Base-by-base conservation (phyloP, 345 rosid species). In the Rhizophora mangle region DNA sequence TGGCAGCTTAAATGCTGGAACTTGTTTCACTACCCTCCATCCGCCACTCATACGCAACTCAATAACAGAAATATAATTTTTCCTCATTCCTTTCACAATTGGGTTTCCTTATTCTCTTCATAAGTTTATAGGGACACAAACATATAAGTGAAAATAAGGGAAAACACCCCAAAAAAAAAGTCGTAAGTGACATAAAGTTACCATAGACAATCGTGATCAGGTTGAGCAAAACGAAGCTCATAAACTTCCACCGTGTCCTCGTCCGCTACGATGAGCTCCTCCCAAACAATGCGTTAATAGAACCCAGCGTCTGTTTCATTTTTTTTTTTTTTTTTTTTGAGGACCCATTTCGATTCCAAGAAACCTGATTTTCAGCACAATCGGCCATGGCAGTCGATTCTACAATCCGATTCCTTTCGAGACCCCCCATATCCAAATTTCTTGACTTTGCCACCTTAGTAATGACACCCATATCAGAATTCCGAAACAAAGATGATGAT, bases 161-260 rank as follows among this genome's bases (percentile, higher is more conserved):
- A 19, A 36, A 68, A 39, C 2, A 6, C 0, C 13, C 29, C 10
- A 19, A 2, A 34, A 27, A 15, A 7, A 30, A 24, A 27, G 27
- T 20, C 2, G 0, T 1, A 31, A 21, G 29, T 10, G 36, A 49
- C 3, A 24, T 24, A 61, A 37, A 68, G 80, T 32, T 78, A 82
- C 90, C 90, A 70, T 76, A 84, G 60, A 87, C 76, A 58, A 83
- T 39, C 31, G 96, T 78, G 63, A 84, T 65, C 64, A 71, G 76
- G 65, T 87, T 89, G 66, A 87, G 90, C 71, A 87, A 62, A 65
- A 84, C 21, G 64, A 87, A 69, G 72, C 90, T 84, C 79, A 82
- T 74, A 31, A 82, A 77, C 78, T 78, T 86, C 62, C 52, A 78
- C 1, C 89, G 86, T 1, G 77, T 62, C 24, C 82, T 72, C 72